Conservation (phyloP, 176 grass and related monocot genomes). For the Triticum dicoccoides region DNA sequence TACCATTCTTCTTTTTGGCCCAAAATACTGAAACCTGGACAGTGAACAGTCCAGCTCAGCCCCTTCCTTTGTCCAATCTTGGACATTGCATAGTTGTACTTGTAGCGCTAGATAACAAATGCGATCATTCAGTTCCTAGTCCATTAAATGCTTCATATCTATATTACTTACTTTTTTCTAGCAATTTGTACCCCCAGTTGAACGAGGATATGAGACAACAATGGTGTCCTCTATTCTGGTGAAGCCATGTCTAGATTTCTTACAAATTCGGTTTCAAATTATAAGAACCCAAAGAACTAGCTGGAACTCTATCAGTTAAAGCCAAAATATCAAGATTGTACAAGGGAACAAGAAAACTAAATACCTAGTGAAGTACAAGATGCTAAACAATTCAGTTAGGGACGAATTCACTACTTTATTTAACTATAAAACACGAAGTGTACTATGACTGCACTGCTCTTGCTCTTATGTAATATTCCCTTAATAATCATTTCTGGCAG, state of each 20-base stretch:
- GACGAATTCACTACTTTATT: background rate
- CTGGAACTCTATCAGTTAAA: background rate
- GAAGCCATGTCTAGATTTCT: background rate
- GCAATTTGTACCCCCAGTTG: background rate
- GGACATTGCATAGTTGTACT: background rate
- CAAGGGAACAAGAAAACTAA: background rate
- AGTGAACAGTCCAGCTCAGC: too few relatives aligned
- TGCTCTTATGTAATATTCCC: background rate
- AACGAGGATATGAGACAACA: background rate
- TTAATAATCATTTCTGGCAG: slow-evolving; percentile 22
- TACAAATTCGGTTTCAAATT: background rate
- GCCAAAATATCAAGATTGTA: background rate
- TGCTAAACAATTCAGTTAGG: background rate
- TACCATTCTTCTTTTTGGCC: too few relatives aligned
- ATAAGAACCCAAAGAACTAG: background rate
- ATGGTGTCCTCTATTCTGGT: background rate
- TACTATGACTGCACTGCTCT: background rate
- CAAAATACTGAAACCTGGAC: too few relatives aligned
- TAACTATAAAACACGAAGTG: background rate
- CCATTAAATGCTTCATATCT: background rate
- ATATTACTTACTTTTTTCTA: background rate
- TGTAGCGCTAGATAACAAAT: background rate
- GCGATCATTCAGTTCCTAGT: background rate
- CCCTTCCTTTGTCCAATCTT: too few relatives aligned
- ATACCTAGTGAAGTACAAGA: background rate